phyloP scores from a whole-genome alignment of 805 yeast species.

The Nakazawaea sp. region DNA sequence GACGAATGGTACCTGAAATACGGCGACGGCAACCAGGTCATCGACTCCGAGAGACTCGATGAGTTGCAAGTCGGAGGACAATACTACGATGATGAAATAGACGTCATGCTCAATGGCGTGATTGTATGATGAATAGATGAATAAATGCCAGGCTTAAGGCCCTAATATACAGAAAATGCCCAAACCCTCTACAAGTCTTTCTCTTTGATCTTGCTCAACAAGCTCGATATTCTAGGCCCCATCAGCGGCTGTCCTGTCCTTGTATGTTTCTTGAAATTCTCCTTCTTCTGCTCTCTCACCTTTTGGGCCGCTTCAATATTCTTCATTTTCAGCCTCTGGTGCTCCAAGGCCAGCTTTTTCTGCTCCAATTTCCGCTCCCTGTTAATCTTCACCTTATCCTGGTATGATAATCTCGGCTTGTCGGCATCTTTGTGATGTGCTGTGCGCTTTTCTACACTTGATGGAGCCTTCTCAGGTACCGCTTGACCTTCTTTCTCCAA shows the following conservation, averaged over 20 bases:
- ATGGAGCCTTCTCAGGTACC: constrained; percentile 33
- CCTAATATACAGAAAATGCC: no score
- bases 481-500: constrained; percentile 63
- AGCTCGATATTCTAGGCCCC: constrained; percentile 79
- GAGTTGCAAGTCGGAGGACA: constrained; percentile 9
- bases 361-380: constrained; percentile 39
- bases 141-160: no score
- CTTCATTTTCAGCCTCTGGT: constrained; percentile 24
- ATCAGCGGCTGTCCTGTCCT: constrained; percentile 79
- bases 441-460: constrained; percentile 8
- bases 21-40: constrained; percentile 12
- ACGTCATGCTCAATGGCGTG: background rate
- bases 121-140: background rate
- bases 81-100: background rate
- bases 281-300: constrained; percentile 35
- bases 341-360: constrained; percentile 32
- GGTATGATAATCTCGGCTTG: constrained; percentile 24
- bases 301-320: constrained; percentile 31
- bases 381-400: constrained; percentile 37
- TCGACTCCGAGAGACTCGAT: constrained; percentile 12
- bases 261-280: constrained; percentile 44
- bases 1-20: constrained; percentile 12
- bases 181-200: background rate
- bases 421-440: constrained; percentile 14
- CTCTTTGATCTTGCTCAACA: constrained; percentile 60